phyloP scores from a whole-genome alignment of 2,329 filamentous ascomycete species.

The Cercospora berteroae region DNA sequence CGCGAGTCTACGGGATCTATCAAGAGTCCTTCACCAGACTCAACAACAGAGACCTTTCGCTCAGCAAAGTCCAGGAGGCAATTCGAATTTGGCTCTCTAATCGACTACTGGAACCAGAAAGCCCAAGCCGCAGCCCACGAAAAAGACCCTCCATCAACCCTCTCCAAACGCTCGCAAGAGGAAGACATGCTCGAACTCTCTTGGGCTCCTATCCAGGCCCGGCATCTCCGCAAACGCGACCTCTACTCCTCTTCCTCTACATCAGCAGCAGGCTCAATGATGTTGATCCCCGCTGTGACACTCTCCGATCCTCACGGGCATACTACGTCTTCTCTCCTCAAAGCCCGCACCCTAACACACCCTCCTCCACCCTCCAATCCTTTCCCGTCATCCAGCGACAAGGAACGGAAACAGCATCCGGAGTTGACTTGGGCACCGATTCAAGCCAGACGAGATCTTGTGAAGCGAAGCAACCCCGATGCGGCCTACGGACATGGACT shows the following conservation, averaged over 20 bases:
- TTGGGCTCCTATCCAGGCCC: neutral
- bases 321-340: neutral
- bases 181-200: neutral
- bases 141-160: neutral
- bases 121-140: neutral
- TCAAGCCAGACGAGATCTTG: neutral
- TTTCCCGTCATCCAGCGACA: neutral
- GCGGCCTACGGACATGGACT: neutral
- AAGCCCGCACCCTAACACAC: neutral
- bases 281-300: neutral
- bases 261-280: neutral
- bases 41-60: neutral
- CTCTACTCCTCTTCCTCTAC: neutral
- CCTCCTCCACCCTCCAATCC: neutral
- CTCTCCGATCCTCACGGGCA: neutral
- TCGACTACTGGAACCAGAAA: slow-evolving; percentile 8
- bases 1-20: neutral
- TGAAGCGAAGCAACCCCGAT: neutral
- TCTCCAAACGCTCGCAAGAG: neutral
- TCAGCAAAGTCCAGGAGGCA: neutral
- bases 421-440: neutral
- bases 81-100: neutral
- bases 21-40: neutral
- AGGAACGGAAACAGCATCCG: neutral
- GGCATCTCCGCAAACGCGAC: neutral